These are phyloP conservation scores for Paramyrothecium sp. DNA, from an alignment of 2,329 filamentous ascomycete species.

Conservation along the genomic window DNA sequence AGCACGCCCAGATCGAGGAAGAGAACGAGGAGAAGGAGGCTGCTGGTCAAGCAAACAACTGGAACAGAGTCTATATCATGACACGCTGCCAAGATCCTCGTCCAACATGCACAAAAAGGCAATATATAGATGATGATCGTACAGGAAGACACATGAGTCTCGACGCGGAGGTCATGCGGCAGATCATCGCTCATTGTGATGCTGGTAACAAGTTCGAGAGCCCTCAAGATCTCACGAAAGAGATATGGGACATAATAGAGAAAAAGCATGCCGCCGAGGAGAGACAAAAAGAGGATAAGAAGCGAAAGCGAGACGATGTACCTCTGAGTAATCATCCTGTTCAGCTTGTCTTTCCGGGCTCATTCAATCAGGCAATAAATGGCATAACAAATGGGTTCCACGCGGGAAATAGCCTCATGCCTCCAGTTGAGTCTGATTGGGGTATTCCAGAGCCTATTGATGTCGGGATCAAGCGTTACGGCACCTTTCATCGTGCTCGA, in stretches of 20 bases:
- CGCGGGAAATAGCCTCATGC: neutral
- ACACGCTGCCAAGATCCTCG: conserved; percentile 9
- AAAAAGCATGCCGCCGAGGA: conserved; percentile 2
- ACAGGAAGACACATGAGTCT: conserved; percentile 9
- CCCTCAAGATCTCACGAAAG: neutral
- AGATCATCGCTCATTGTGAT: conserved; percentile 2
- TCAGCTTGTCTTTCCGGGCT: conserved; percentile 7
- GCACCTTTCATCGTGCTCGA: conserved; percentile 1
- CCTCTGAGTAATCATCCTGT: conserved; percentile 7
- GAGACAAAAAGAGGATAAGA: conserved; percentile 2
- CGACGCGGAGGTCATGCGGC: conserved; percentile 3
- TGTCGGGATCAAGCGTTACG: conserved; percentile 1
- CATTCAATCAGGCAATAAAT: neutral
- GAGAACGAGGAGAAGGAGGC: conserved; percentile 6
- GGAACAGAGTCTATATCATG: conserved; percentile 9
- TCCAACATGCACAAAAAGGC: conserved; percentile 3
- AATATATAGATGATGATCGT: conserved; percentile 7
- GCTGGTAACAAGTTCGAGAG: neutral
- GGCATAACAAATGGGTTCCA: neutral
- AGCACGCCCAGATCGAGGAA: conserved; percentile 8
- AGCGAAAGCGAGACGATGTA: conserved; percentile 1
- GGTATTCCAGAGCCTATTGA: conserved; percentile 1
- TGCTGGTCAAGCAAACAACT: conserved; percentile 6
- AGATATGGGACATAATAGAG: conserved; percentile 11
- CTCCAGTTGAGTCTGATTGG: neutral